A percentile compares a stretch with the other conserved stretches of the same genome.
phyloP scores from a whole-genome alignment of 495 filamentous ascomycete species.

The Xylaria nigripes region DNA sequence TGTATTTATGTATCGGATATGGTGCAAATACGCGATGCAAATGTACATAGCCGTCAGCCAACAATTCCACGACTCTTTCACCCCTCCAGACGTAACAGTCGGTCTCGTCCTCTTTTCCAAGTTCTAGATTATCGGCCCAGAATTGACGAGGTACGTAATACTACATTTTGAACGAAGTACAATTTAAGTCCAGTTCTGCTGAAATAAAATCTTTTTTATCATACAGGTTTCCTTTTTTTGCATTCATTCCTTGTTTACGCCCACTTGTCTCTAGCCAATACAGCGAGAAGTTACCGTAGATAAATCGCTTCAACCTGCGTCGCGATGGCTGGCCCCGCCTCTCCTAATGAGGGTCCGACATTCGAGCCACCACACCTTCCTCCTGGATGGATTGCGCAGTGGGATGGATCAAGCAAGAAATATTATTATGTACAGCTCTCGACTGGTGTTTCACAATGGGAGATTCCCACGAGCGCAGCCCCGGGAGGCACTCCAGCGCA shows the following conservation, averaged over 20 bases:
- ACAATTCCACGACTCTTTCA: neutral
- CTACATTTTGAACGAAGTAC: neutral
- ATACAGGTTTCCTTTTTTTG: neutral
- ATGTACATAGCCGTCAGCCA: neutral
- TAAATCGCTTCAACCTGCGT: conserved; percentile 12
- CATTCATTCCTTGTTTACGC: neutral
- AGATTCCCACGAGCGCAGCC: conserved; percentile 59
- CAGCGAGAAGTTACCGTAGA: neutral
- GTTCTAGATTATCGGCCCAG: conserved; percentile 1
- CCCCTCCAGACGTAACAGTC: conserved; percentile 5
- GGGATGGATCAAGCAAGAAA: conserved; percentile 62
- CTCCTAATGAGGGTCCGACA: conserved; percentile 60
- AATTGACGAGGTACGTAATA: conserved; percentile 6
- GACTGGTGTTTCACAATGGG: conserved; percentile 71
- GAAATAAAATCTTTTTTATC: neutral
- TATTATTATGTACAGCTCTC: conserved; percentile 77
- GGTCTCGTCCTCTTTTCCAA: neutral
- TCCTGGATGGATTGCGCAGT: conserved; percentile 76
- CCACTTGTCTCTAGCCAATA: neutral
- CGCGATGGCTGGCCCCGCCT: conserved; percentile 43
- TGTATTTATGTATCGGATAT: too few species aligned
- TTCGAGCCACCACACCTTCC: conserved; percentile 61
- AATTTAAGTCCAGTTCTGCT: conserved; percentile 1
- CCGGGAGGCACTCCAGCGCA: conserved; percentile 44
- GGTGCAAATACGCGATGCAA: too few species aligned